Base-by-base conservation (phyloP, 1,284 basidiomycete genomes). In the Puccinia sorghi region DNA sequence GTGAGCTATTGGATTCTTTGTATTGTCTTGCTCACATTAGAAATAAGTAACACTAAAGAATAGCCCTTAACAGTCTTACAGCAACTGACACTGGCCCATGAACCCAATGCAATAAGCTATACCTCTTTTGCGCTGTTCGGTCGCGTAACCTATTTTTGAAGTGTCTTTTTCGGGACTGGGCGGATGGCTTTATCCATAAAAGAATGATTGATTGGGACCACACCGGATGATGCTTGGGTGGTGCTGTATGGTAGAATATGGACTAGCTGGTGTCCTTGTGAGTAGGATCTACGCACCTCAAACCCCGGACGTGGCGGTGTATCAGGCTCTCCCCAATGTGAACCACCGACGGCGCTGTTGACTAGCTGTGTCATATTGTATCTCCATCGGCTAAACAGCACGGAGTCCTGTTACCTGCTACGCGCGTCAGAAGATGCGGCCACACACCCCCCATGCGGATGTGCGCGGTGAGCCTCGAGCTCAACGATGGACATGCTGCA, bases 341-440 rank as follows among this genome's bases (percentile, higher is more conserved):
- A 52, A 52, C 15, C 20, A 52, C 50, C 50, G 54, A 56, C 11
- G n/a, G 54, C 54, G 8, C 54, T 56, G 54, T 25, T 56, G 2
- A 3, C 54, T 22, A 5, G 25, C 7, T 22, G 57, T 59, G 57
- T 13, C 27, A 17, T 59, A 27, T 32, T 32, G 4, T 32, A 32
- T 32, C 32, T 59, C 57, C 57, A 59, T 37, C 32, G 57, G 57
- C 27, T 5, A 59, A 56, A 56, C 54, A 25, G 54, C 54, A 52
- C 20, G 4, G 50, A 54, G 7, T 22, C 20, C 17, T 54, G 50
- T 54, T 17, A 54, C 22, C 25, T 56, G 25, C 27, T 15, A 52
- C 50, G n/a, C 50, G 27, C 27, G 12, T 59, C 25, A 27, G 15
- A 13, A 15, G 13, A 52, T n/a, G 7, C 20, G 15, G 50, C 50